Conservation (phyloP, 2,329 filamentous ascomycete species). For the Botrytis cinerea region DNA sequence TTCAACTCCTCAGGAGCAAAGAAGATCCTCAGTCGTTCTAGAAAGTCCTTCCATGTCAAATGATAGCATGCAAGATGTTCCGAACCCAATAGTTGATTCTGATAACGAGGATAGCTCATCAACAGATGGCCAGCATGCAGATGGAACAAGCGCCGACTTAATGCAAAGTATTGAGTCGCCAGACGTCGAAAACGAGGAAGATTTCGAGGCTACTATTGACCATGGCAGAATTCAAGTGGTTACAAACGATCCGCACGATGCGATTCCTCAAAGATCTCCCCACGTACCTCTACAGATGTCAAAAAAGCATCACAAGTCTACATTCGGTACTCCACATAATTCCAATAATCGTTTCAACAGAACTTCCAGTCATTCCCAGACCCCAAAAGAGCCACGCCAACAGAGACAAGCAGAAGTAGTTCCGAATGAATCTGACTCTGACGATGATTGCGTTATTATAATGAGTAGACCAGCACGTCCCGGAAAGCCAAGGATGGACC, state of each 20-base stretch:
- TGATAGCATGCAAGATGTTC: background rate
- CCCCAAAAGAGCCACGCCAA: background rate
- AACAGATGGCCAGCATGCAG: background rate
- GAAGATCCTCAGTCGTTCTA: background rate
- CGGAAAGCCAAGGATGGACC: background rate
- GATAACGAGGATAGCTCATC: background rate
- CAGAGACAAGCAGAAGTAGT: background rate
- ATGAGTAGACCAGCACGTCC: background rate
- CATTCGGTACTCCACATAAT: background rate
- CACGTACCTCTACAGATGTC: background rate
- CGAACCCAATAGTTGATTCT: background rate
- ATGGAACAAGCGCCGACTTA: background rate
- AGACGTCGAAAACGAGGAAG: background rate
- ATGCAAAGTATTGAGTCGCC: slow-evolving; percentile 2
- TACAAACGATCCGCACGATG: background rate
- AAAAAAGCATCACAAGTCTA: background rate
- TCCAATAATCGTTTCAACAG: background rate
- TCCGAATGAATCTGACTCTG: background rate
- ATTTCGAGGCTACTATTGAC: background rate
- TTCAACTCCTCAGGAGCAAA: background rate
- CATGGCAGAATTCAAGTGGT: background rate
- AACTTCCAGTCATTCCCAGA: background rate
- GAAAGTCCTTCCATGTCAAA: background rate
- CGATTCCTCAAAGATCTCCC: background rate
- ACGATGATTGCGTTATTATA: slow-evolving; percentile 14